Base-by-base conservation (phyloP, 78 protist species). In the Dictyostelium purpureum region DNA sequence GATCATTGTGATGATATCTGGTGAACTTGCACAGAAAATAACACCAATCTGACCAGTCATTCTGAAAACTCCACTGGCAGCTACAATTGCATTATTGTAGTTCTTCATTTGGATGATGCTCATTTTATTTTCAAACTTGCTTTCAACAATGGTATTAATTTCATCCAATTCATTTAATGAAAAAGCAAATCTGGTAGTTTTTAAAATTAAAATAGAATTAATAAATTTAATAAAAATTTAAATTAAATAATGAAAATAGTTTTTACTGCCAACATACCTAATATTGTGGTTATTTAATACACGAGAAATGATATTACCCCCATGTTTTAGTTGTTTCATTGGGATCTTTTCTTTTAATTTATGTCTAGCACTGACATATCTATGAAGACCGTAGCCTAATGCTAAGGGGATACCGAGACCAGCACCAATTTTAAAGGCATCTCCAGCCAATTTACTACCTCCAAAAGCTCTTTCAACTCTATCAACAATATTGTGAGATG, bases 291-390 rank as follows among this genome's bases (percentile, higher is more conserved):
- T 76, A 40, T 26, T 24, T 24, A 76, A 76, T 9, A 76, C 67
- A 24, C 67, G 65, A 18, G 81, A 47, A 37, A 76, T 47, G 7
- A 76, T 56, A 52, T 76, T 76, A 2, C 69, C 81, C 49, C 81
- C 81, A 76, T 47, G 31, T 47, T 16, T 35, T 52, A 76, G 52
- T 52, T 76, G 81, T 14, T 26, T 18, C 63, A 38, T 52, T 52
- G 81, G 63, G 9, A 76, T 52, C 35, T 76, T 76, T 76, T 76
- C 81, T n/a, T 76, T 76, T 47, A 76, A 52, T 52, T 76, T 76
- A 24, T 56, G 79, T 52, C 12, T 54, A 33, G 31, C 12, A 4
- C 24, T 11, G 21, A 76, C 16, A 12, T 76, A 76, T 33, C 47
- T 18, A n/a, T 52, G 65, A 21, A 52, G 16, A 3, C 45, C 42